Conservation (phyloP, 768 basidiomycete species). For the Coprinopsis marcescibilis region DNA sequence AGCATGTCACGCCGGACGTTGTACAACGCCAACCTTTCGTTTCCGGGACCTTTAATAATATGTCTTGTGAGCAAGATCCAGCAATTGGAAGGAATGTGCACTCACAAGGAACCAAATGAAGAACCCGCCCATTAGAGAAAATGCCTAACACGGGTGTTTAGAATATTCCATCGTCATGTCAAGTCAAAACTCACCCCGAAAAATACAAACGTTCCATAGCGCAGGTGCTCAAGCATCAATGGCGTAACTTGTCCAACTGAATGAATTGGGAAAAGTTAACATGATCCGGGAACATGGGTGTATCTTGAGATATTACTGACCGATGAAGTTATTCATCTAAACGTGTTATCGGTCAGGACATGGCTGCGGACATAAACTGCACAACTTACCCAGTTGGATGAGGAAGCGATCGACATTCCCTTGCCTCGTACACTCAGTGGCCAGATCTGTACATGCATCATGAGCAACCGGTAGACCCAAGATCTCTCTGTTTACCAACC, state of each 20-base stretch:
- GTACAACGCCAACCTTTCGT: conserved; percentile 47
- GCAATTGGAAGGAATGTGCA: no score
- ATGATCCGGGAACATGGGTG: not conserved
- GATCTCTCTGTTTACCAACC: conserved; percentile 23
- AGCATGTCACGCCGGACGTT: not conserved
- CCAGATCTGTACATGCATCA: no score
- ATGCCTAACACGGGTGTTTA: no score
- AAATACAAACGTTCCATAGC: conserved; percentile 72
- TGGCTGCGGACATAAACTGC: not conserved
- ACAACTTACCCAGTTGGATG: conserved; percentile 63
- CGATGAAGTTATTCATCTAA: conserved; percentile 76
- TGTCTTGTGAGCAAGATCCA: conserved; percentile 25
- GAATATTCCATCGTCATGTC: no score
- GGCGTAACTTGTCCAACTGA: conserved; percentile 64
- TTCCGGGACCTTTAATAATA: conserved; percentile 48
- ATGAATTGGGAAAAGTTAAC: not conserved
- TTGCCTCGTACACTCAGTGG: conserved; percentile 69
- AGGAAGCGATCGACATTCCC: conserved; percentile 69
- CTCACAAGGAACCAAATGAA: not conserved
- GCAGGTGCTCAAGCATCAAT: conserved; percentile 58
- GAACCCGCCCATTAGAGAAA: no score
- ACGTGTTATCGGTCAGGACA: not conserved
- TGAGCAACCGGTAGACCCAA: no score
- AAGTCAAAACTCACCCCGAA: conserved; percentile 49
- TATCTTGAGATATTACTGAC: conserved; percentile 29